Percentiles rank a stretch among this genome's conserved stretches.
phyloP scores from a whole-genome alignment of 2,329 filamentous ascomycete genomes.

The Penicillium glabrum region DNA sequence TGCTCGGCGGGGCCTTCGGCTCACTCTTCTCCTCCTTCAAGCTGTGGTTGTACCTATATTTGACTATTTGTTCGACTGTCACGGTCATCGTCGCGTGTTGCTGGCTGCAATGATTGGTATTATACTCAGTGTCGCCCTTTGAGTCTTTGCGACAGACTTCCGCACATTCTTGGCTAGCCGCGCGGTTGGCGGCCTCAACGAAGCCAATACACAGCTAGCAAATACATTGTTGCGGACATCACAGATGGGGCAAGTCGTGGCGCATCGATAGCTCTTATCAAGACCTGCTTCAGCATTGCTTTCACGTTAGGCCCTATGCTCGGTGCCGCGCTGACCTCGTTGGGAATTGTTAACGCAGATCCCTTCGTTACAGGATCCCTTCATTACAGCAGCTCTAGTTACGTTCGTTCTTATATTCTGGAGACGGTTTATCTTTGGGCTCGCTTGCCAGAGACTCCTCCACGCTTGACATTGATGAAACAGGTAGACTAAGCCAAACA shows the following conservation, averaged over 20 bases:
- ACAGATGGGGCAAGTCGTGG: conserved; percentile 81
- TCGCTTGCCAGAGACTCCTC: conserved; percentile 76
- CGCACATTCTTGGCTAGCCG: conserved; percentile 93
- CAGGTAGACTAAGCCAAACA: not conserved
- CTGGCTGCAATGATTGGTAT: conserved; percentile 92
- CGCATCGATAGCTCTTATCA: conserved; percentile 93
- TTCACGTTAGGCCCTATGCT: conserved; percentile 95
- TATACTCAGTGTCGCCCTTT: conserved; percentile 86
- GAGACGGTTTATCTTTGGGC: conserved; percentile 89
- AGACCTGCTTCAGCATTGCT: conserved; percentile 93
- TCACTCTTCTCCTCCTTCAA: conserved; percentile 93
- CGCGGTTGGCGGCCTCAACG: conserved; percentile 86
- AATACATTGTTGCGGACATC: conserved; percentile 94
- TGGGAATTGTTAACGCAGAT: conserved; percentile 55
- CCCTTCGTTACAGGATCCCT: conserved; percentile 37
- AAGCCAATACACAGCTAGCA: conserved; percentile 94
- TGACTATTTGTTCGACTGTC: conserved; percentile 79
- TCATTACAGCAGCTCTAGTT: conserved; percentile 87
- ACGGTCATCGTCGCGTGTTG: conserved; percentile 83
- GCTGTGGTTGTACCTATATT: conserved; percentile 91
- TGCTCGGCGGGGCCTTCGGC: conserved; percentile 88
- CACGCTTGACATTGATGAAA: conserved; percentile 54
- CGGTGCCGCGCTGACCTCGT: conserved; percentile 78
- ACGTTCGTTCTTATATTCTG: conserved; percentile 78
- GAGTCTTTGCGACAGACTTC: conserved; percentile 92